Conservation (phyloP, 2,329 filamentous ascomycete genomes). For the Bipolaris bicolor region DNA sequence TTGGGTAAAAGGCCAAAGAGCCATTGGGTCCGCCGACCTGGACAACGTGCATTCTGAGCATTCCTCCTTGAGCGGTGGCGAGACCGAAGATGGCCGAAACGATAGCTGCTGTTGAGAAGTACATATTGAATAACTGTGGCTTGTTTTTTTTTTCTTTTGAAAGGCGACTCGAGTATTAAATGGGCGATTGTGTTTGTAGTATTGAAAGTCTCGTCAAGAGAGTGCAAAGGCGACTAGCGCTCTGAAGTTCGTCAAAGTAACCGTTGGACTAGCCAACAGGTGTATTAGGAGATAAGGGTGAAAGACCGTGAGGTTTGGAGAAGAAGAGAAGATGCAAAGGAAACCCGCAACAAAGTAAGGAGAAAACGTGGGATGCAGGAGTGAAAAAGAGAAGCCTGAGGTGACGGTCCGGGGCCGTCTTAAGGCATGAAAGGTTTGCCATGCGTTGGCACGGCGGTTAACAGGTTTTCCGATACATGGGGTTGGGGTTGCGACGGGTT, state of each 20-base stretch:
- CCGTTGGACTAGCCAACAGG: constrained; percentile 47
- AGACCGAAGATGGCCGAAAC: constrained; percentile 41
- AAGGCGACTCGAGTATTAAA: constrained; percentile 23
- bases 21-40: constrained; percentile 64
- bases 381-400: constrained; percentile 41
- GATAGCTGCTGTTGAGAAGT: constrained; percentile 43
- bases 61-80: constrained; percentile 32
- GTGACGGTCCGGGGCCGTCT: constrained; percentile 39
- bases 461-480: constrained; percentile 41
- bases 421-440: constrained; percentile 48
- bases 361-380: constrained; percentile 37
- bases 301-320: constrained; percentile 16
- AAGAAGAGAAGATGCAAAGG: constrained; percentile 43
- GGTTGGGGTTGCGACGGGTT: constrained; percentile 43
- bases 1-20: constrained; percentile 67
- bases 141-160: constrained; percentile 15
- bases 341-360: constrained; percentile 33
- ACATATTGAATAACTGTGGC: constrained; percentile 31
- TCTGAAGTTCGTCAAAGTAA: constrained; percentile 21
- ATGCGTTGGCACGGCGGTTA: constrained; percentile 36
- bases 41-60: constrained; percentile 62
- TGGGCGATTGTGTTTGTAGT: constrained; percentile 27
- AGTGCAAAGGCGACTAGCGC: constrained; percentile 49
- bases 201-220: constrained; percentile 29
- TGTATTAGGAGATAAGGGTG: constrained; percentile 40